phyloP scores from a whole-genome alignment of 768 basidiomycete species.

The Boletus coccyginus region DNA sequence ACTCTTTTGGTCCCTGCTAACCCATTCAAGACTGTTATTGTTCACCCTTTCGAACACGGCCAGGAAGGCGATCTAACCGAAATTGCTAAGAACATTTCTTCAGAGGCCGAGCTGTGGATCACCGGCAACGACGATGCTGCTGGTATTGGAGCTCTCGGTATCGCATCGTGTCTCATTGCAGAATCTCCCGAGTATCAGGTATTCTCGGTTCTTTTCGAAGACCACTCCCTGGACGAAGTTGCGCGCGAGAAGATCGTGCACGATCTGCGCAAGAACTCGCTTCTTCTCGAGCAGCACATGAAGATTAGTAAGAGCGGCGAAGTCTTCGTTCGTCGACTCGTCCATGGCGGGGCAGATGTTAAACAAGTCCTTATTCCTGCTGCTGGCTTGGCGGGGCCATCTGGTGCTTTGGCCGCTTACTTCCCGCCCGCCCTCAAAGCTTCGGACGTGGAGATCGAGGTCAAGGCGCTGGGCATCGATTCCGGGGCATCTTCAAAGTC shows the following conservation, averaged over 20 bases:
- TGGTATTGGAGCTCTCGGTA: constrained; percentile 30
- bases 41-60: constrained; percentile 26
- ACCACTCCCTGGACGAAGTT: constrained; percentile 22
- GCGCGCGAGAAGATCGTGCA: constrained; percentile 25
- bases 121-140: constrained; percentile 30
- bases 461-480: constrained; percentile 13
- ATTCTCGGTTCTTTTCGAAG: constrained; percentile 29
- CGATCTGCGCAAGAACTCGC: constrained; percentile 23
- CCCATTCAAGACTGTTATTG: constrained; percentile 25
- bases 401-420: constrained; percentile 15
- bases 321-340: constrained; percentile 28
- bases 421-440: constrained; percentile 17
- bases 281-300: constrained; percentile 30
- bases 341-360: constrained; percentile 25
- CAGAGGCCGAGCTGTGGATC: constrained; percentile 29
- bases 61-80: constrained; percentile 27
- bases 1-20: constrained; percentile 12
- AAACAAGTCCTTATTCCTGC: constrained; percentile 15
- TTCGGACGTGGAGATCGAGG: constrained; percentile 20
- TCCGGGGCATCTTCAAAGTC: constrained; percentile 5
- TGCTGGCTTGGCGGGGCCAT: constrained; percentile 7
- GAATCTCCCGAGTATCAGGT: constrained; percentile 30
- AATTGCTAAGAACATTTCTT: constrained; percentile 23
- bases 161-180: constrained; percentile 28
- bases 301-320: constrained; percentile 26